A percentile compares a stretch with the other conserved stretches of the same genome.
These are phyloP conservation scores for Glycyrrhiza uralensis DNA, from an alignment of 306 rosid species.

Conservation along the genomic window DNA sequence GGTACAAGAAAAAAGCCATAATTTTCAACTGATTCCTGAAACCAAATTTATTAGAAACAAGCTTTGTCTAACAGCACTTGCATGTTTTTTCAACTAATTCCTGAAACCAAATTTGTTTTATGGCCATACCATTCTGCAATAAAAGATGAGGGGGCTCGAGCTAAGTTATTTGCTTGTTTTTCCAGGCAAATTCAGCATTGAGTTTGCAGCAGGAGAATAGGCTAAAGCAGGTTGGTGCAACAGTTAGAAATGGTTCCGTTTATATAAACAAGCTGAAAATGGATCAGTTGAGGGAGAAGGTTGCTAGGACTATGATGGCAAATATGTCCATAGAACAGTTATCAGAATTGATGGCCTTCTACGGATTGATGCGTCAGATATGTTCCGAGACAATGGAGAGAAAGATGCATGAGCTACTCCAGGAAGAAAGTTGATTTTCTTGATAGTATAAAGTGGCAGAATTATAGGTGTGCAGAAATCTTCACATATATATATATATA, in stretches of 20 bases:
- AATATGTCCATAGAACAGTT: conserved; percentile 35
- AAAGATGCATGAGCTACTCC: conserved; percentile 19
- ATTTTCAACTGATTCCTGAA: too few species aligned
- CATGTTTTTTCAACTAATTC: neutral
- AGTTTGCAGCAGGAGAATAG: conserved; percentile 40
- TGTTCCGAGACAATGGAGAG: conserved; percentile 24
- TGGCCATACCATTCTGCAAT: neutral
- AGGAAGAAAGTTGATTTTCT: conserved; percentile 9
- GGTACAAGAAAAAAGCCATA: neutral
- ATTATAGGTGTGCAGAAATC: conserved; percentile 2
- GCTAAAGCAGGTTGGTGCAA: conserved; percentile 39
- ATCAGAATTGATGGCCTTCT: conserved; percentile 18
- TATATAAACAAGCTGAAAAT: conserved; percentile 8
- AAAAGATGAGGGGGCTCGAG: neutral
- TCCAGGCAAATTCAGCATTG: conserved; percentile 19
- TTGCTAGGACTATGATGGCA: conserved; percentile 27
- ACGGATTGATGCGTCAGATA: conserved; percentile 17
- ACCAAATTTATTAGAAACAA: too few species aligned
- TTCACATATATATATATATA: neutral
- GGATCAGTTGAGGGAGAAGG: conserved; percentile 27
- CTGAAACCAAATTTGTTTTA: neutral
- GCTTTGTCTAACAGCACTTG: too few species aligned
- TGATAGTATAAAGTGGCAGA: neutral
- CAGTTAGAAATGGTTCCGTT: conserved; percentile 27
- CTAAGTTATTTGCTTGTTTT: neutral